Base-by-base conservation (phyloP, 2,329 filamentous ascomycete species). In the Dothistroma pini region DNA sequence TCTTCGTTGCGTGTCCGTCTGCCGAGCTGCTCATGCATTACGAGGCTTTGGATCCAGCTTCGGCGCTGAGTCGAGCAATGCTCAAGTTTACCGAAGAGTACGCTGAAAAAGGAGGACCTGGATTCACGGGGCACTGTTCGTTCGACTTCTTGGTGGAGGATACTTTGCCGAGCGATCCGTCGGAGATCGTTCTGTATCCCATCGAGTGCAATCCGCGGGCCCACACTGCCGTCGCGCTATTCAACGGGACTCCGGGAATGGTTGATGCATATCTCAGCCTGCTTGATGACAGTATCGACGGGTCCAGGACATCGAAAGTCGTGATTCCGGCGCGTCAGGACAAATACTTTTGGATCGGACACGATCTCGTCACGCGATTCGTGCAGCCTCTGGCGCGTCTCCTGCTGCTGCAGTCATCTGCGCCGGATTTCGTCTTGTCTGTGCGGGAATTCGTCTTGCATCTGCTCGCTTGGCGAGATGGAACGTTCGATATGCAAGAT, bases 171-270 rank as follows among this genome's bases (percentile, higher is more conserved):
- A 63, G 55, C 8, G 65, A 72, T 44, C 62, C 68, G 6, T 64
- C 63, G 5, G 58, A 69, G 14, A 66, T 74, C 65, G 68, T 77
- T 12, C 71, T 90, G 1, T 87, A 85, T 64, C 86, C 87, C 0
- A 90, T 90, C 59, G 87, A 90, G 70, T 90, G 87, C 69, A 90
- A 90, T 59, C 88, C 88, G 0, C 78, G 88, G 14, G 85, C 84
- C 0, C 87, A 90, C 67, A 90, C 88, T 0, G 88, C 88, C 0
- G 83, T 87, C 0, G 79, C 85, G 0, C 75, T 90, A 0, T 88
- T 90, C 70, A 75, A 76, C 38, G 71, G 74, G 3, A 76, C 76
- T 4, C 69, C 72, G 1, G 76, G 79, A 25, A 74, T 86, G 68
- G 69, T 70, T 22, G 74, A 78, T 12, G 80, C 78, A 2, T 89